Conservation (phyloP, 805 yeast species). For the Wickerhamiella cacticola region DNA sequence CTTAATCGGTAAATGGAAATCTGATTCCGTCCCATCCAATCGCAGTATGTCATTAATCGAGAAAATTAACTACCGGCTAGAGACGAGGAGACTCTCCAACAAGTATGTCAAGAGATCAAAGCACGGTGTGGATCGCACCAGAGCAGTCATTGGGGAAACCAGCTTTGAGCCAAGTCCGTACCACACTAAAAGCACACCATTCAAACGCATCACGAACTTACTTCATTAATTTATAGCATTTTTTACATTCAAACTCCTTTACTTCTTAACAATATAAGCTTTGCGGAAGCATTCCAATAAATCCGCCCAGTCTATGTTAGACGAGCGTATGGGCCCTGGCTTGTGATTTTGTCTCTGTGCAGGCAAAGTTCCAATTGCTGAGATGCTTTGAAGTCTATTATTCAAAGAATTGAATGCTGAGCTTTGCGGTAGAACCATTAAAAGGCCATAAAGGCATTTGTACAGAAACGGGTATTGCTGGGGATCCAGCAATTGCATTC, state of each 20-base stretch:
- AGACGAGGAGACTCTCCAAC: conserved; percentile 23
- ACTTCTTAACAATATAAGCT: conserved; percentile 20
- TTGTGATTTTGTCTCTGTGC: conserved; percentile 19
- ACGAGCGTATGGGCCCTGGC: conserved; percentile 16
- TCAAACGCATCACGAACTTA: background rate
- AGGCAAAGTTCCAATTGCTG: conserved; percentile 30
- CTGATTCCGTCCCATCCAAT: background rate
- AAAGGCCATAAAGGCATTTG: conserved; percentile 79
- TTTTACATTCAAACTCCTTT: too few species aligned
- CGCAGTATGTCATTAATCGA: conserved; percentile 12
- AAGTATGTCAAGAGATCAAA: conserved; percentile 24
- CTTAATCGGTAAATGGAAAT: background rate
- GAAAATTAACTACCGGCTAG: conserved; percentile 20
- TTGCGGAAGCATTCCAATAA: conserved; percentile 38
- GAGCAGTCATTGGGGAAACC: conserved; percentile 8
- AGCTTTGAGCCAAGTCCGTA: background rate
- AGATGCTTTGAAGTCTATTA: conserved; percentile 55
- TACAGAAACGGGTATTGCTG: conserved; percentile 66
- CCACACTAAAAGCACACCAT: background rate
- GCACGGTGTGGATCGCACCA: conserved; percentile 19
- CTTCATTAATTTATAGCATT: conserved; percentile 6
- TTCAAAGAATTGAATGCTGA: conserved; percentile 74
- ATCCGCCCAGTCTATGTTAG: conserved; percentile 32
- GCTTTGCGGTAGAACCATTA: conserved; percentile 91
- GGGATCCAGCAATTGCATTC: conserved; percentile 84